Conservation (phyloP, 2,329 filamentous ascomycete species). For the Xylariomycetidae sp. region DNA sequence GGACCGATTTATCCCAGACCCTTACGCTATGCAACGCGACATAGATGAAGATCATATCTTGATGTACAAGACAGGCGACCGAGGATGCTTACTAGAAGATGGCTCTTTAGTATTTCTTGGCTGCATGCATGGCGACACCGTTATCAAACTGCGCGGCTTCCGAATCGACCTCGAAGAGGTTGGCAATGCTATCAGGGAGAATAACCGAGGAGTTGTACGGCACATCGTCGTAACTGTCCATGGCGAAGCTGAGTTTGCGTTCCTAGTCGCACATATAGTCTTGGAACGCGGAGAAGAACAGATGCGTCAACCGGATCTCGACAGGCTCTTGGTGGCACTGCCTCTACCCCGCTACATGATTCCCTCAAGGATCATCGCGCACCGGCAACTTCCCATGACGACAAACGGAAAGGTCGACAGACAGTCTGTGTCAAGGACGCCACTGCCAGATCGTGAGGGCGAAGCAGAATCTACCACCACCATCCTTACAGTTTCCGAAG, state of each 20-base stretch:
- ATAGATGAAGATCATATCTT: no score
- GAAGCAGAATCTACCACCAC: neutral
- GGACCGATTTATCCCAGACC: neutral
- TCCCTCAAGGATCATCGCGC: neutral
- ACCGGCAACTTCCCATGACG: neutral
- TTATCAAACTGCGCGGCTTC: neutral
- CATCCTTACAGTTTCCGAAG: neutral
- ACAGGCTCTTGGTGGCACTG: no score
- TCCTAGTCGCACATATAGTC: no score
- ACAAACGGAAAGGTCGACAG: neutral
- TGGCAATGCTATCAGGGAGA: no score
- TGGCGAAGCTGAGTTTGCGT: no score
- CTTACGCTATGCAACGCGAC: no score
- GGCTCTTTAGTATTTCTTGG: neutral
- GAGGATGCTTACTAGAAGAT: neutral
- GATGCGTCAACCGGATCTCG: no score
- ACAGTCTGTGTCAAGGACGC: neutral
- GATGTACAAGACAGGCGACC: neutral
- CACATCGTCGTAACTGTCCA: no score
- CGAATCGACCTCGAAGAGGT: neutral
- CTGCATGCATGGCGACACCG: neutral
- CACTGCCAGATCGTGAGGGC: neutral
- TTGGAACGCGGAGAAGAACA: no score
- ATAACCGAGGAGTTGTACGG: no score
- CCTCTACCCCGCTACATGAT: neutral